Evolutionary conservation across 306 rosid species (phyloP), one percentile per base, ranked within the genome.

Genomic region (Arachis stenosperma): DNA sequence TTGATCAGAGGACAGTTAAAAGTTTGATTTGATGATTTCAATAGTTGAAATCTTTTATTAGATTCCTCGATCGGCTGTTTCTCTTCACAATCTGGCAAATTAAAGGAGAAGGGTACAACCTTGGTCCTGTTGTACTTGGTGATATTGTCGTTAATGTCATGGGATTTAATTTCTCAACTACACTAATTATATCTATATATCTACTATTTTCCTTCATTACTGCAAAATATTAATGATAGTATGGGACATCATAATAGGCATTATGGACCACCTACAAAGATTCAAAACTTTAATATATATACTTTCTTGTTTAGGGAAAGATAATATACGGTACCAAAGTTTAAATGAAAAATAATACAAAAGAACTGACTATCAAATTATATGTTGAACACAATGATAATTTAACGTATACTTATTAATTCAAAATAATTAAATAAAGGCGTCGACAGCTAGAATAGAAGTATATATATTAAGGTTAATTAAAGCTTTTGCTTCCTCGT

Each of bases 11-110:
- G 37, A 33, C 37, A 33, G 4, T 33, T 17, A 4, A 40, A 39
- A 68, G 3, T 39, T 9, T 15, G 11, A 15, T 37, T 39, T 69
- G 6, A 5, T 2, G 22, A 8, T 68, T 8, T 0, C 17, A 69
- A 53, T 39, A 15, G 6, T 15, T 68, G 51, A 53, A n/a, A 37
- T 52, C 37, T 3, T 42, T 37, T 22, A 22, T 22, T 22, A 22
- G 27, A 22, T 22, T 22, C 27, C 27, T 22, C 27, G 27, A 22
- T 22, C 27, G 1, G 73, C 85, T 71, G 85, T 65, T 83, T 81
- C 85, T 83, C 83, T 73, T 67, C 71, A 63, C 79, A 69, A 46
- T 82, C 84, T 78, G 85, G 84, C 84, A 63, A 22, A 22, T 22
- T 22, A 22, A 82, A 65, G 69, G 55, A 74, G 43, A 71, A 64